phyloP scores from a whole-genome alignment of 2,329 filamentous ascomycete genomes.

The Penicillium brevicompactum region DNA sequence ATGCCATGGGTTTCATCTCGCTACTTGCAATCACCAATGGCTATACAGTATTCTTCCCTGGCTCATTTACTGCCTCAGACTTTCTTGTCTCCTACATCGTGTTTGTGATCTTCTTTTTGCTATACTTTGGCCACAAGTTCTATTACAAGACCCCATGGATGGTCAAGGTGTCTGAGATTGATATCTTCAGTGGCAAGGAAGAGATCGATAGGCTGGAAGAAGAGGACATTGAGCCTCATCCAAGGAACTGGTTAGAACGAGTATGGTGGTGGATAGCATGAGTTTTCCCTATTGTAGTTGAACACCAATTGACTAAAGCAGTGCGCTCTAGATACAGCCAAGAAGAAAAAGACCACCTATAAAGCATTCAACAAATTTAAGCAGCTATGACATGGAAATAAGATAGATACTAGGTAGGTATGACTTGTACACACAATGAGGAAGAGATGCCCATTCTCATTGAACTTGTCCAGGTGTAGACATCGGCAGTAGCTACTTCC shows the following conservation, averaged over 20 bases:
- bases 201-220: constrained; percentile 49
- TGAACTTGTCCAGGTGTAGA: too few relatives aligned
- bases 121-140: constrained; percentile 41
- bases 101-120: constrained; percentile 53
- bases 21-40: constrained; percentile 59
- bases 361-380: too few relatives aligned
- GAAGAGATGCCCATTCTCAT: too few relatives aligned
- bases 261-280: constrained; percentile 52
- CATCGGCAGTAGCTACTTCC: too few relatives aligned
- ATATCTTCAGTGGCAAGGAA: constrained; percentile 49
- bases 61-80: constrained; percentile 46
- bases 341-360: neutral
- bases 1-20: constrained; percentile 51
- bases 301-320: neutral
- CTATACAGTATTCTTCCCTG: constrained; percentile 57
- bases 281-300: neutral
- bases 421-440: too few relatives aligned
- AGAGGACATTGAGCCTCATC: constrained; percentile 41
- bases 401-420: too few relatives aligned
- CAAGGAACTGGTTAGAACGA: constrained; percentile 46
- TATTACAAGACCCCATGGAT: constrained; percentile 36
- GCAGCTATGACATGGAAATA: too few relatives aligned
- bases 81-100: constrained; percentile 60
- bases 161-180: constrained; percentile 41
- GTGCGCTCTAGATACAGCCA: neutral